phyloP scores from a whole-genome alignment of 345 rosid genomes.

The Lepidium didymum region DNA sequence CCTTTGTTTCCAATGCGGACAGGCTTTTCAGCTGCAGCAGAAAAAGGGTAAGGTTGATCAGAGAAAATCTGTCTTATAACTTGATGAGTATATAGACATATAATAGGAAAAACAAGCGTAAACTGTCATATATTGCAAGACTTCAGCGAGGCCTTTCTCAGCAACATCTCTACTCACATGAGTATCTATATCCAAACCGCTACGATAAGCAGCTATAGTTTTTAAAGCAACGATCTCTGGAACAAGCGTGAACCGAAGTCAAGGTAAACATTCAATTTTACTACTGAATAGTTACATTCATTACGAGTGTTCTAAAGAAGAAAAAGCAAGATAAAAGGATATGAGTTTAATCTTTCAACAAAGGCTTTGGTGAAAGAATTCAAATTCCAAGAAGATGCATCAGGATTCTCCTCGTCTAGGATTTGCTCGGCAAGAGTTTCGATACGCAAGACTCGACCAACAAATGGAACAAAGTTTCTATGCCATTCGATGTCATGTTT shows the following conservation, averaged over 20 bases:
- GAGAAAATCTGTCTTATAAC: constrained; percentile 16
- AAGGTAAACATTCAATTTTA: constrained; percentile 38
- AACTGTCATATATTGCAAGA: constrained; percentile 43
- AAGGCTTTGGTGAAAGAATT: constrained; percentile 51
- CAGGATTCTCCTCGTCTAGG: constrained; percentile 42
- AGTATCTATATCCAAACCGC: constrained; percentile 76
- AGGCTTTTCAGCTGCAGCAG: constrained; percentile 66
- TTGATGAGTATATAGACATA: neutral
- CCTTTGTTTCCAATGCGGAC: constrained; percentile 57
- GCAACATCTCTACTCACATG: constrained; percentile 51
- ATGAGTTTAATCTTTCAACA: constrained; percentile 56
- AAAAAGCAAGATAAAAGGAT: constrained; percentile 50
- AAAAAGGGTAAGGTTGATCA: constrained; percentile 4
- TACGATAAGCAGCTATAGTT: constrained; percentile 89
- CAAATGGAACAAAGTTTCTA: constrained; percentile 45
- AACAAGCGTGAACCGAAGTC: constrained; percentile 39
- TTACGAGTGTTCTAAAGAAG: neutral
- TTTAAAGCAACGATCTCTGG: constrained; percentile 61
- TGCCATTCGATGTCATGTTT: constrained; percentile 74
- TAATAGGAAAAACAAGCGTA: neutral
- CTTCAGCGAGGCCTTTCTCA: constrained; percentile 62
- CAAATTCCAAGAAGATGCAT: constrained; percentile 57
- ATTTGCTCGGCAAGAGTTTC: constrained; percentile 81
- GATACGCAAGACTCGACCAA: constrained; percentile 74
- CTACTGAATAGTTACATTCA: neutral